Percentiles rank a stretch among this genome's conserved stretches.
phyloP scores from a whole-genome alignment of 192 early-diverging fungal genomes.

The Coemansia sp. region DNA sequence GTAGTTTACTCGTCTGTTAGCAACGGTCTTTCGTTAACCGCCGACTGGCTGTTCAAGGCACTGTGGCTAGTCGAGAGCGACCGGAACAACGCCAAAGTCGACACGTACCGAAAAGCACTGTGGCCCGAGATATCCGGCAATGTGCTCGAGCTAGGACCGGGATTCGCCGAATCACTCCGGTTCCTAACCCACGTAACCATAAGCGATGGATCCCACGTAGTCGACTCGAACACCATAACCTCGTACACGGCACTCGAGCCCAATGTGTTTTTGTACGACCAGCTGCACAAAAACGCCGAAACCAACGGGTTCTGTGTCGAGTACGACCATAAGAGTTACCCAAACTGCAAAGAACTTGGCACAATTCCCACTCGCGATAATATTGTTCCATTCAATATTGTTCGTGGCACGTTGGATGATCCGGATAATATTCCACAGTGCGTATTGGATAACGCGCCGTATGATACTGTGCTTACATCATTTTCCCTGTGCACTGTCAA shows the following conservation, averaged over 20 bases:
- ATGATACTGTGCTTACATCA: constrained; percentile 45
- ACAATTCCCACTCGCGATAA: constrained; percentile 4
- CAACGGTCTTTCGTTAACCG: not conserved
- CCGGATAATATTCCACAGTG: constrained; percentile 25
- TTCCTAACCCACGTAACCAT: constrained; percentile 30
- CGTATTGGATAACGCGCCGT: constrained; percentile 33
- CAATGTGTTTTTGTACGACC: constrained; percentile 36
- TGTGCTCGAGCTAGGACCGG: constrained; percentile 45
- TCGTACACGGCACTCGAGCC: constrained; percentile 49
- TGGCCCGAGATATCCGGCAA: constrained; percentile 47
- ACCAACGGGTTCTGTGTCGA: constrained; percentile 32
- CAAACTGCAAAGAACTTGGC: not conserved
- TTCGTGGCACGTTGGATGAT: constrained; percentile 39
- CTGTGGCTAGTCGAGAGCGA: constrained; percentile 34
- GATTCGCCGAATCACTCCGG: constrained; percentile 33
- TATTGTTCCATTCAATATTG: constrained; percentile 32
- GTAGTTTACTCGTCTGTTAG: constrained; percentile 7
- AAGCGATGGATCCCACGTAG: constrained; percentile 19
- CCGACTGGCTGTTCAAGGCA: constrained; percentile 36
- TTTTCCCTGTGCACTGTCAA: constrained; percentile 39
- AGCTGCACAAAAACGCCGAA: constrained; percentile 32
- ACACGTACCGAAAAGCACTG: constrained; percentile 32
- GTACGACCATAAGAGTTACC: constrained; percentile 27
- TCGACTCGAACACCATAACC: constrained; percentile 22
- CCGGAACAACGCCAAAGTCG: constrained; percentile 35